These are phyloP conservation scores for Papiliotrema fonsecae DNA, from an alignment of 1,284 basidiomycete species.

Conservation along the genomic window DNA sequence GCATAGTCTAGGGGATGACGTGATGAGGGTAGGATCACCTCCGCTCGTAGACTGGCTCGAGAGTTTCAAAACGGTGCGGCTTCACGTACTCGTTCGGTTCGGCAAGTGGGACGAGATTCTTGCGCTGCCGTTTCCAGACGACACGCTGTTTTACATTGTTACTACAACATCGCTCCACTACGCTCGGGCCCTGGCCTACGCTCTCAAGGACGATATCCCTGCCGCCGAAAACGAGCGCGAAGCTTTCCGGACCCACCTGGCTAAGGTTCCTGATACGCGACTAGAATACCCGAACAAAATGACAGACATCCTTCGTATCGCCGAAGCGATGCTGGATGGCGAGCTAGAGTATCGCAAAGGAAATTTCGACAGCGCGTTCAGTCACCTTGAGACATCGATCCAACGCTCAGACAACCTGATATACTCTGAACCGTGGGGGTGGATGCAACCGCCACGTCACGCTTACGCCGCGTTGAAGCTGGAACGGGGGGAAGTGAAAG, in stretches of 20 bases:
- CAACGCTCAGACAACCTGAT: conserved; percentile 27
- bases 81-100: conserved; percentile 39
- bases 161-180: conserved; percentile 33
- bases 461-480: conserved; percentile 39
- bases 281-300: conserved; percentile 34
- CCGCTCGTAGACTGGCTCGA: conserved; percentile 39
- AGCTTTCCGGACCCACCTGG: conserved; percentile 16
- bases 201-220: conserved; percentile 19
- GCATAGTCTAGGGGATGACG: conserved; percentile 19
- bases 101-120: conserved; percentile 40
- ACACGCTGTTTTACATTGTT: conserved; percentile 27
- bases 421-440: conserved; percentile 43
- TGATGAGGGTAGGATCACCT: conserved; percentile 19
- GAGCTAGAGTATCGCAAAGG: conserved; percentile 38
- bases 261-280: conserved; percentile 15
- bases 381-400: conserved; percentile 28
- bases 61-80: conserved; percentile 22
- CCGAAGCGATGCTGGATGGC: conserved; percentile 35
- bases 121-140: conserved; percentile 16
- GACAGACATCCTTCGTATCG: conserved; percentile 29
- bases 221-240: conserved; percentile 18
- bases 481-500: conserved; percentile 33
- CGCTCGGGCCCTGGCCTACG: conserved; percentile 30
- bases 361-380: conserved; percentile 29
- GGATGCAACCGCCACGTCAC: conserved; percentile 42